Evolutionary conservation across 2,329 filamentous ascomycete species (phyloP), one percentile per base, ranked within the genome.

Genomic region (Graphilbum fragrans): DNA sequence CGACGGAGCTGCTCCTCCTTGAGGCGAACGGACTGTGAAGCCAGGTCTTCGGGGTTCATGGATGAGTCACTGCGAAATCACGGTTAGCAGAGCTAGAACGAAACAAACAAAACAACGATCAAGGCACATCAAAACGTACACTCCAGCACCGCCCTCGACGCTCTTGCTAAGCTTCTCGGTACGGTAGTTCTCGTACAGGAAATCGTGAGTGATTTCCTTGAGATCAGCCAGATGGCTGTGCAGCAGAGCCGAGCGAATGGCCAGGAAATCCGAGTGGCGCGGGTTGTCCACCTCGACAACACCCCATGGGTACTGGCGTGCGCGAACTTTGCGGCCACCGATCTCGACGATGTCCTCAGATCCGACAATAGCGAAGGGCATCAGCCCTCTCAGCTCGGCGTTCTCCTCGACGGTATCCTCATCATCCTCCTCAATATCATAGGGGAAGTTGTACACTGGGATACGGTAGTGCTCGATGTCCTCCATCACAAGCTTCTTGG

Each of bases 121-220:
- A 32, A 34, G 40, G 19, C 25, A 12, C 37, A 36, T 35, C 40
- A 44, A 47, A 45, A 86, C 87, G 54, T 84, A 94, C 87, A 79
- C 78, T 76, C 79, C 77, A 65, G 79, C 74, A 66, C 85, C 84
- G 62, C 86, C 86, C 60, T 95, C 88, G 54, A 98, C 92, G 62
- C 87, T 95, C 86, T 96, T 98, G 72, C 86, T 94, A 56, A 98
- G 84, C 74, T 96, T 96, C 84, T 98, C 92, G 58, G 92, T 98
- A 86, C 92, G 87, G 77, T 98, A 98, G 70, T 98, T 98, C 65
- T 98, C 92, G 69, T 98, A 98, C 50, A 98, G 72, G 81, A 98
- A 98, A 66, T 98, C 92, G 65, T 98, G 92, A 40, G 92, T 98
- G 60, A 98, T 98, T 66, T 98, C 92, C 80, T 98, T 98, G 57